phyloP scores from a whole-genome alignment of 1,284 basidiomycete genomes.

The Ceratobasidium papillatum region DNA sequence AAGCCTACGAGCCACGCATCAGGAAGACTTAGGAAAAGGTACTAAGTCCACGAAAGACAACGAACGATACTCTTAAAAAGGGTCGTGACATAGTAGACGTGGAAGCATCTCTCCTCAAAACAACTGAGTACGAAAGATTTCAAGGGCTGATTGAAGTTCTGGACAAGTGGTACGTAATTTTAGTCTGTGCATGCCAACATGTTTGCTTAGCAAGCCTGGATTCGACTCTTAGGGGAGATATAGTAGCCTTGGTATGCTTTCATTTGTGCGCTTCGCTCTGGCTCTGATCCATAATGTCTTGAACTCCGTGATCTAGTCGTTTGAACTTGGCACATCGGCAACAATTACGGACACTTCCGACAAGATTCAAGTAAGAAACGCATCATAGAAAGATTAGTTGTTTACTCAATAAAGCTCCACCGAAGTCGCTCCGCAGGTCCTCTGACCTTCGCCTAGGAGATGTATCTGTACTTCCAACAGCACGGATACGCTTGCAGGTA shows the following conservation, averaged over 20 bases:
- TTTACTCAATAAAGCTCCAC: not conserved
- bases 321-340: conserved; percentile 20
- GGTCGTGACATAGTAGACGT: not conserved
- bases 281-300: not conserved
- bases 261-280: not conserved
- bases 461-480: not conserved
- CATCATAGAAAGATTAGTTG: not conserved
- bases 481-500: not conserved
- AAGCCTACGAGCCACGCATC: no score
- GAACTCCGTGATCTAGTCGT: not conserved
- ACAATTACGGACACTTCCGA: not conserved
- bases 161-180: conserved; percentile 2
- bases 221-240: conserved; percentile 15
- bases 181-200: not conserved
- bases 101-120: not conserved
- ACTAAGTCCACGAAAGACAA: no score
- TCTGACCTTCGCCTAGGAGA: not conserved
- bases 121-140: conserved; percentile 14
- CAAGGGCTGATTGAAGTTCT: not conserved
- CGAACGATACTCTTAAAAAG: no score
- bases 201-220: not conserved
- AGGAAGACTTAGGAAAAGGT: no score
- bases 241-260: conserved; percentile 14
- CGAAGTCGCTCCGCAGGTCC: not conserved
- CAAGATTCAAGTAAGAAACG: not conserved